These are phyloP conservation scores for Malassezia nana DNA, from an alignment of 1,284 basidiomycete species.

Conservation along the genomic window DNA sequence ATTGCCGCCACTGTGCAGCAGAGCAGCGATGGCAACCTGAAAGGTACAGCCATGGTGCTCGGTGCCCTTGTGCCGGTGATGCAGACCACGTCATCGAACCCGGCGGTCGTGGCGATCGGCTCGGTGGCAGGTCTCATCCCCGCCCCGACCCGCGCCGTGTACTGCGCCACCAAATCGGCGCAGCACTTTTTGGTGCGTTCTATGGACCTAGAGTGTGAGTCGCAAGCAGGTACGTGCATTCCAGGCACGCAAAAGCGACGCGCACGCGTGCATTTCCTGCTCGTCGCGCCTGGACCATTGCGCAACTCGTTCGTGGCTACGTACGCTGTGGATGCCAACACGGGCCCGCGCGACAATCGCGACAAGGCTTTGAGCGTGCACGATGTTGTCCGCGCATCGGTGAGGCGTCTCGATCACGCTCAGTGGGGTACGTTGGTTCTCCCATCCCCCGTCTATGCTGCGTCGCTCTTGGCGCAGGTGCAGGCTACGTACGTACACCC, in stretches of 20 bases:
- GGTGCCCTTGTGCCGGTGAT: slow-evolving; percentile 60
- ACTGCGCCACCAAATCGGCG: slow-evolving; percentile 72
- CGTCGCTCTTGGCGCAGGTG: slow-evolving; percentile 5
- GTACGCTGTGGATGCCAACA: slow-evolving; percentile 12
- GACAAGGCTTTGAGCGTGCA: slow-evolving; percentile 4
- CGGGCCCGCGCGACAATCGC: slow-evolving; percentile 16
- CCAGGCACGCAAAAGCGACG: slow-evolving; percentile 12
- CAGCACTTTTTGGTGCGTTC: slow-evolving; percentile 68
- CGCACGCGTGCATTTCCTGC: slow-evolving; percentile 30
- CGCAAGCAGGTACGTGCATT: slow-evolving; percentile 26
- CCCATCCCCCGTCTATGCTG: slow-evolving; percentile 2
- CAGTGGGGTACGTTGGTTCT: slow-evolving; percentile 13
- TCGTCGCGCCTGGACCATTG: slow-evolving; percentile 41
- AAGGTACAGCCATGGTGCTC: slow-evolving; percentile 52
- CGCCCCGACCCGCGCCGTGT: slow-evolving; percentile 73
- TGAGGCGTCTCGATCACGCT: neutral
- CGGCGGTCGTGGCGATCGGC: slow-evolving; percentile 69
- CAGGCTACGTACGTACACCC: slow-evolving; percentile 10
- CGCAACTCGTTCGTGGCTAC: slow-evolving; percentile 28
- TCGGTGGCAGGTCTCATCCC: slow-evolving; percentile 70
- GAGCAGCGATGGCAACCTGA: slow-evolving; percentile 50
- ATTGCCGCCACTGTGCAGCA: slow-evolving; percentile 49
- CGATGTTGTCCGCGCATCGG: slow-evolving; percentile 8
- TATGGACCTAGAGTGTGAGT: slow-evolving; percentile 60
- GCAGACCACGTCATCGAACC: slow-evolving; percentile 58